Evolutionary conservation across 306 rosid genomes (phyloP), one percentile per base, ranked within the genome.

Genomic region (Pyrus pyrifolia): DNA sequence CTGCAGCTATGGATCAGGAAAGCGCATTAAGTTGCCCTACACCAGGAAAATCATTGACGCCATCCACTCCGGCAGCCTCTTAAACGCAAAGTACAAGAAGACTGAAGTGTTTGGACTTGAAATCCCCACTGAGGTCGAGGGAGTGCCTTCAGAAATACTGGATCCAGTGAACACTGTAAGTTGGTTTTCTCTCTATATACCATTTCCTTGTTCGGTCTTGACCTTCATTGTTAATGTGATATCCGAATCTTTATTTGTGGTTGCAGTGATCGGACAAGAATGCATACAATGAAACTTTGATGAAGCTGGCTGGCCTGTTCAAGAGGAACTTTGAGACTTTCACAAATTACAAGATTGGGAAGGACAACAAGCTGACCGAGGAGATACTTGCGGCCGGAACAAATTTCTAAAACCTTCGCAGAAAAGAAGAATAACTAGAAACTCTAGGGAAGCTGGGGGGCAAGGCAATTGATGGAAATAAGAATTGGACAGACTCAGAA

Each of bases 311-410:
- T 44, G 86, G 81, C 44, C 80, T 91, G 29, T 93, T 93, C 90
- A 88, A 86, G 86, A 89, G 85, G 9, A 93, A 91, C 78, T 93
- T 93, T 44, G 90, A 86, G 70, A 88, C 87, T 11, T 93, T 93
- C 85, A 82, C 93, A 25, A 66, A 74, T 79, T 83, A 86, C 86
- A 78, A 83, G 83, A 93, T 91, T 79, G 96, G 96, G 17, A 85
- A 85, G 49, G 89, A 81, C 70, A 82, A 62, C 80, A 82, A 79
- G 14, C 73, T 93, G 73, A 88, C 98, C 29, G 83, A 88, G 67
- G 96, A 93, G 83, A 93, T 93, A 78, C 89, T 93, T 45, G 88
- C 92, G 5, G 97, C 96, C 57, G 98, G 97, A 60, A 93, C 98
- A 5, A 82, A 33, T 61, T 84, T 86, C 68, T 64, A 18, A 31